Conservation (phyloP, 345 rosid genomes). For the Corymbia maculata region DNA sequence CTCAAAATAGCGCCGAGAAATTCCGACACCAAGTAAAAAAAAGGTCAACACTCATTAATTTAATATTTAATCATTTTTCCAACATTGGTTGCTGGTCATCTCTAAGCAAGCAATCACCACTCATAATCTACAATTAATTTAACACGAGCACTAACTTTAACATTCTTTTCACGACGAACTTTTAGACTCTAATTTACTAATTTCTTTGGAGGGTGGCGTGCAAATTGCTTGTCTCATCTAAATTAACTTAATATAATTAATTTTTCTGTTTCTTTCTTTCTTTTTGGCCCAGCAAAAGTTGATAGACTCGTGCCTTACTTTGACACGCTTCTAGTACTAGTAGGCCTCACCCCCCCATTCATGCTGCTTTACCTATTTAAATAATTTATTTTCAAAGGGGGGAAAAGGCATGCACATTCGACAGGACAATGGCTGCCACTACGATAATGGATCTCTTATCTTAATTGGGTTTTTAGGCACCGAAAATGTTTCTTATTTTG, state of each 20-base stretch:
- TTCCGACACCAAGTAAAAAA: background rate
- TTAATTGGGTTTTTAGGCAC: background rate
- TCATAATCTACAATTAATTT: background rate
- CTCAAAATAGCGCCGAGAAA: background rate
- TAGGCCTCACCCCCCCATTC: background rate
- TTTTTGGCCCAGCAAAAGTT: background rate
- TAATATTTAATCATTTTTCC: background rate
- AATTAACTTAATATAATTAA: background rate
- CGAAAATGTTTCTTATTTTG: background rate
- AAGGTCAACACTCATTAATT: background rate
- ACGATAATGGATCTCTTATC: background rate
- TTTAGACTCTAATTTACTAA: background rate
- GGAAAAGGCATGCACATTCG: background rate
- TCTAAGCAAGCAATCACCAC: background rate
- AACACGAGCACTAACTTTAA: background rate
- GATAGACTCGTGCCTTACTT: background rate
- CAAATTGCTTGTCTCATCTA: background rate
- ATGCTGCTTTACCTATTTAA: background rate
- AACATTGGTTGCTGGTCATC: background rate
- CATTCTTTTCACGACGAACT: background rate
- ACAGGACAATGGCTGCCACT: background rate
- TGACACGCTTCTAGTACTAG: background rate
- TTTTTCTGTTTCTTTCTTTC: background rate
- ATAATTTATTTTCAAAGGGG: background rate
- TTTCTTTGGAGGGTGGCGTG: background rate